Base-by-base conservation (phyloP, 2,329 filamentous ascomycete genomes). In the Fusarium lyarnte region DNA sequence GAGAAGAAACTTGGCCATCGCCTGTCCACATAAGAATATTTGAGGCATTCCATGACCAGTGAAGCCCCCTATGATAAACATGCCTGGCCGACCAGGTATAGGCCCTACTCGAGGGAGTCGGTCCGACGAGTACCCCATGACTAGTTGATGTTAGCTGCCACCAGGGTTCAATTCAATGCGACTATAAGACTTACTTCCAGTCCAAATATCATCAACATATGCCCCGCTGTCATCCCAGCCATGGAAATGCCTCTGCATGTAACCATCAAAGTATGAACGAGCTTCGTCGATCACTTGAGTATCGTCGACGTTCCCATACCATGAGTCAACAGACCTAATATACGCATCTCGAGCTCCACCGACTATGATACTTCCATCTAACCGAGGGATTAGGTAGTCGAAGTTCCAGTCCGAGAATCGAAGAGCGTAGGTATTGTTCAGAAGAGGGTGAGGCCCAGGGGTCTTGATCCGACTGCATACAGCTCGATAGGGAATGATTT, bases 401-500 rank as follows among this genome's bases (percentile, higher is more conserved):
- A 52, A 52, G 23, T 52, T 36, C 31, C 47, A 52, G 23, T 52
- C 47, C 5, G 31, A 52, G 23, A 52, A 52, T 6, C 31, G 17
- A 35, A 52, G 47, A 2, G 47, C 47, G 13, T 52, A 52, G 17
- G 47, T 52, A 27, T 52, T 52, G 1, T 16, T 52, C 4, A 52
- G 23, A 0, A 36, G 17, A 4, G 47, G 31, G 27, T 52, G 17
- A 16, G 47, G 23, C 1, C 31, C 31, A 0, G 47, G 17, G 5
- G 31, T 52, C 0, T 27, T 52, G n/a, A 52, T 36, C 8, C 47
- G 31, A 16, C 47, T 36, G 9, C 47, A 52, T 27, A 52, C 9
- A 36, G 47, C 47, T 2, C 31, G 47, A 27, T 52, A 52, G 8
- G 31, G 47, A 36, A 36, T 21, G 12, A 52, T 52, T 3, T 27